Conservation (phyloP, 805 yeast genomes). For the Metschnikowia vanudenii region DNA sequence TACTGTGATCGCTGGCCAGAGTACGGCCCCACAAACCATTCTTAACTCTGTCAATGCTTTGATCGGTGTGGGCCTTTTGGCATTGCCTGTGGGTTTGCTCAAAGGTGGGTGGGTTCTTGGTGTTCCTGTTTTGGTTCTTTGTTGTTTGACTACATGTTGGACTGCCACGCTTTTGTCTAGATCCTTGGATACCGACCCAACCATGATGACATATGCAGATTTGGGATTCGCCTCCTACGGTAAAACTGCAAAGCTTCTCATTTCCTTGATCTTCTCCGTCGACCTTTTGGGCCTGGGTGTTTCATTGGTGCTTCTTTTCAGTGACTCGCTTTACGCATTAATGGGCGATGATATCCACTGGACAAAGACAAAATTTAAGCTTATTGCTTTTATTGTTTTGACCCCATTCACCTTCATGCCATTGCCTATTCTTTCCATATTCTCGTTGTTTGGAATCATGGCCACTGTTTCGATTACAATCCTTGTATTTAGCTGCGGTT, state of each 20-base stretch:
- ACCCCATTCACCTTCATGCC: slow-evolving; percentile 85
- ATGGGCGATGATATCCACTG: slow-evolving; percentile 32
- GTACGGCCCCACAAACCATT: slow-evolving; percentile 70
- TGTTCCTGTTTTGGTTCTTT: slow-evolving; percentile 49
- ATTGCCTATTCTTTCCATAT: slow-evolving; percentile 64
- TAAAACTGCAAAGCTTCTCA: slow-evolving; percentile 65
- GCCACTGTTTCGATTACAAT: slow-evolving; percentile 66
- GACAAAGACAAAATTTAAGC: slow-evolving; percentile 54
- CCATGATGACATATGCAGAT: slow-evolving; percentile 33
- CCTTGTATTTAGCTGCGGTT: slow-evolving; percentile 60
- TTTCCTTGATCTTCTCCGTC: slow-evolving; percentile 69
- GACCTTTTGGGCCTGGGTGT: slow-evolving; percentile 84
- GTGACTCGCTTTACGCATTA: slow-evolving; percentile 65
- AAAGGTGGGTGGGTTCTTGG: slow-evolving; percentile 72
- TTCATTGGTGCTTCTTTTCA: slow-evolving; percentile 74
- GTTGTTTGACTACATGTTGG: slow-evolving; percentile 71
- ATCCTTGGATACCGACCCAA: slow-evolving; percentile 28
- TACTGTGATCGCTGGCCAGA: slow-evolving; percentile 75
- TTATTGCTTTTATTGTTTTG: slow-evolving; percentile 63
- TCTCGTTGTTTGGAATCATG: slow-evolving; percentile 67
- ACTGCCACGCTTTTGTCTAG: slow-evolving; percentile 61
- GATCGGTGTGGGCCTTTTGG: slow-evolving; percentile 67
- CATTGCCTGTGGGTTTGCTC: slow-evolving; percentile 62
- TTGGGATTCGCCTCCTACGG: slow-evolving; percentile 30
- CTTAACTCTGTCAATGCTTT: slow-evolving; percentile 66